A percentile compares a stretch with the other conserved stretches of the same genome.
Evolutionary conservation across 2,329 filamentous ascomycete genomes (phyloP).

Genomic region (Graphiopsis chlorocephala): DNA sequence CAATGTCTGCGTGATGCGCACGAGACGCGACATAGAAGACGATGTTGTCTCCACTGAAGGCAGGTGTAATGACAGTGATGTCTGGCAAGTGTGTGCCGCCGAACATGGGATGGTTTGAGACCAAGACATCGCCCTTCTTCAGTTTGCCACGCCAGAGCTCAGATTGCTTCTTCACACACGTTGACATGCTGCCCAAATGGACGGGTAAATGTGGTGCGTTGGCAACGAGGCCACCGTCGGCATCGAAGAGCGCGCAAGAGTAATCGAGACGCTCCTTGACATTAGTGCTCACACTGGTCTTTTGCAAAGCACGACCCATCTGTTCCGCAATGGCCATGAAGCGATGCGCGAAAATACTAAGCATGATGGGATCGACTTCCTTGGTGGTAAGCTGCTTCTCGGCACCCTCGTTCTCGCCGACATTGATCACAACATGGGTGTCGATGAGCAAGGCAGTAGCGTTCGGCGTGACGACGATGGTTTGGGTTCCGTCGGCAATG

Average conservation of each 20-base stretch:
- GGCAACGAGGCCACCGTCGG: slow-evolving; percentile 71
- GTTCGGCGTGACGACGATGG: slow-evolving; percentile 81
- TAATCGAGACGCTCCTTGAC: slow-evolving; percentile 82
- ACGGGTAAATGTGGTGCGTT: slow-evolving; percentile 78
- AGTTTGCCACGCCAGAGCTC: slow-evolving; percentile 77
- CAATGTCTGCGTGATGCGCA: slow-evolving; percentile 81
- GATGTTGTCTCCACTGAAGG: slow-evolving; percentile 72
- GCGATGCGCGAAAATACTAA: slow-evolving; percentile 75
- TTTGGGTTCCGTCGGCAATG: slow-evolving; percentile 84
- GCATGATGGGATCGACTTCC: slow-evolving; percentile 70
- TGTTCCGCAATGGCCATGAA: slow-evolving; percentile 87
- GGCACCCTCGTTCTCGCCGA: slow-evolving; percentile 53
- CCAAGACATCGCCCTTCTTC: slow-evolving; percentile 75
- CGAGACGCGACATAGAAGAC: slow-evolving; percentile 79
- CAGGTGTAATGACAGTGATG: slow-evolving; percentile 76
- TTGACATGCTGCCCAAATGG: slow-evolving; percentile 82
- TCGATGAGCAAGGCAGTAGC: slow-evolving; percentile 74
- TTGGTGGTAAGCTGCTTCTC: slow-evolving; percentile 50
- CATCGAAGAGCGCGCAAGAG: slow-evolving; percentile 77
- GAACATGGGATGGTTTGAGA: slow-evolving; percentile 81
- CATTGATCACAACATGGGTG: slow-evolving; percentile 86
- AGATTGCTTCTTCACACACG: slow-evolving; percentile 74
- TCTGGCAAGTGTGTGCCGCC: slow-evolving; percentile 82
- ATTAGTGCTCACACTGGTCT: slow-evolving; percentile 76
- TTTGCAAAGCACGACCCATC: slow-evolving; percentile 76